Evolutionary conservation across 2,329 filamentous ascomycete species (phyloP), one percentile per base, ranked within the genome.

Genomic region (Calonectria hawksworthii): DNA sequence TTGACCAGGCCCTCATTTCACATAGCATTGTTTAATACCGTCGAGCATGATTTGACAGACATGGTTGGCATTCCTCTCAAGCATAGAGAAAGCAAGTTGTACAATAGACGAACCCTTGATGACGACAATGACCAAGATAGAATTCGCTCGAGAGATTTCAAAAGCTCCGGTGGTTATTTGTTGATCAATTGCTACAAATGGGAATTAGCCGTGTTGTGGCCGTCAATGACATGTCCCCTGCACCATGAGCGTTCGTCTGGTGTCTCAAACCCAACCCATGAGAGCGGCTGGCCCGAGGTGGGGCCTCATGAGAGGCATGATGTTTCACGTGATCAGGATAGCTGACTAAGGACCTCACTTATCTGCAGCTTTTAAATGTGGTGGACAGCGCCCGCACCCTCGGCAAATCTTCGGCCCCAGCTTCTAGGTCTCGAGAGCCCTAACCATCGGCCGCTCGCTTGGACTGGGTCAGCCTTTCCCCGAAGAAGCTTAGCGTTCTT

Each of bases 381-480:
- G 59, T 36, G 28, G 64, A 26, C 26, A 8, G 34, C 14, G 34
- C 36, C 56, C 36, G 56, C 34, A 21, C 47, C 56, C 2, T 32
- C 83, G 84, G 84, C 44, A 78, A 79, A 84, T 82, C 71, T 16
- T 78, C 84, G 84, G 84, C 32, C 28, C 50, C 44, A 67, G 32
- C 36, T 30, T 74, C 77, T 86, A 87, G 85, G 85, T 86, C 83
- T 86, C 76, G 75, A 47, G 79, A 86, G 80, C 85, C 85, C 85
- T 87, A 87, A 86, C 78, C 79, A 75, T 78, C 76, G 75, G 76
- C 73, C 79, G 77, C 76, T 85, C 84, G 85, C 85, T 84, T 85
- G 82, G 75, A 70, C 74, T 77, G 52, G 76, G 83, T 80, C 52
- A 67, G 64, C 73, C 80, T 78, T 82, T 83, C 41, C 85, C 83